A percentile compares a stretch with the other conserved stretches of the same genome.
phyloP scores from a whole-genome alignment of 495 filamentous ascomycete species.

The Astrothelium macrocarpum region DNA sequence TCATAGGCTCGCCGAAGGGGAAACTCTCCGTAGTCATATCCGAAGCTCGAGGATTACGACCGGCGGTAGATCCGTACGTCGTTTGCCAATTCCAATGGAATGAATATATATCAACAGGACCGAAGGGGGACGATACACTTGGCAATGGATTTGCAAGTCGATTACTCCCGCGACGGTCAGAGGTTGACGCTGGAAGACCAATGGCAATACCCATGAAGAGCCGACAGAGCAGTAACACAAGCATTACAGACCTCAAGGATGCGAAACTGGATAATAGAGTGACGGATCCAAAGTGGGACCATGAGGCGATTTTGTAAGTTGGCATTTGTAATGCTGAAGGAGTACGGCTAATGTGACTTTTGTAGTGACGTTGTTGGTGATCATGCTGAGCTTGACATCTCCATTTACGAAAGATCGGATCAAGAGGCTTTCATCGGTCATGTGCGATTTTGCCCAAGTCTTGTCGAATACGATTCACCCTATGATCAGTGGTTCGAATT shows the following conservation, averaged over 20 bases:
- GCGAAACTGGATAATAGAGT: slow-evolving; percentile 58
- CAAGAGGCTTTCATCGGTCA: slow-evolving; percentile 89
- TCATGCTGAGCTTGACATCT: slow-evolving; percentile 84
- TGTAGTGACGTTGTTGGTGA: slow-evolving; percentile 86
- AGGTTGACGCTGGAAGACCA: slow-evolving; percentile 59
- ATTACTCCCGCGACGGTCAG: not conserved
- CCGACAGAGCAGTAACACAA: slow-evolving; percentile 89
- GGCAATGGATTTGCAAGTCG: not conserved
- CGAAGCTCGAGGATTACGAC: slow-evolving; percentile 71
- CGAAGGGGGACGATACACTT: slow-evolving; percentile 42
- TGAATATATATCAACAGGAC: slow-evolving; percentile 86
- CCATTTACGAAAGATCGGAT: slow-evolving; percentile 79
- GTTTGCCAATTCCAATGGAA: slow-evolving; percentile 95
- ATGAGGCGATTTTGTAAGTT: slow-evolving; percentile 87
- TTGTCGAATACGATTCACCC: slow-evolving; percentile 51
- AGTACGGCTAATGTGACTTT: not conserved
- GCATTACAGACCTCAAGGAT: slow-evolving; percentile 49
- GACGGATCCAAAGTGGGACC: slow-evolving; percentile 90
- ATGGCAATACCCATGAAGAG: slow-evolving; percentile 94
- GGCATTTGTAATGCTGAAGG: not conserved
- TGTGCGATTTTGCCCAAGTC: slow-evolving; percentile 54
- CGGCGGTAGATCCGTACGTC: slow-evolving; percentile 81
- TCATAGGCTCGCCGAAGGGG: slow-evolving; percentile 70
- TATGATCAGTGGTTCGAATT: slow-evolving; percentile 82
- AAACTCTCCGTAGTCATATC: slow-evolving; percentile 82